These are phyloP conservation scores for Spinellus fusiger DNA, from an alignment of 192 early-diverging fungal species.

Conservation along the genomic window DNA sequence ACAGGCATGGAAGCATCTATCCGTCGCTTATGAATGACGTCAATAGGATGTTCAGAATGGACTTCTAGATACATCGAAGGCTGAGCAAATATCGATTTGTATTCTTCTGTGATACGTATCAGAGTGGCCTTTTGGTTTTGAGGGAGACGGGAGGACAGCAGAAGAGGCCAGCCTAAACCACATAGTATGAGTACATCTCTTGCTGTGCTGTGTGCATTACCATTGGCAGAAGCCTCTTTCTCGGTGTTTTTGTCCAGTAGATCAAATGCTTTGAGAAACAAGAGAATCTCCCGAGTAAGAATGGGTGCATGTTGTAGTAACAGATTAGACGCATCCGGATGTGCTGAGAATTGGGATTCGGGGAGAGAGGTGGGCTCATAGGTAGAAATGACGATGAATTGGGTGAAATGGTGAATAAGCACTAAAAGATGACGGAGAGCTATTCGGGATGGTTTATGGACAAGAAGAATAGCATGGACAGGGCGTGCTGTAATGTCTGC, in stretches of 20 bases:
- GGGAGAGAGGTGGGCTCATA: conserved; percentile 2
- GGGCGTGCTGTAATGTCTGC: conserved; percentile 8
- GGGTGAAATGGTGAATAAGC: conserved; percentile 20
- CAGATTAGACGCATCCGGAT: conserved; percentile 5
- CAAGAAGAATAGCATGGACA: conserved; percentile 18
- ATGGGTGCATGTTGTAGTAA: conserved; percentile 12
- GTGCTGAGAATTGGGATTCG: conserved; percentile 13
- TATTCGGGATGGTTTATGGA: conserved; percentile 19
- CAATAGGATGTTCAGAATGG: background rate
- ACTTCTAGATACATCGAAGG: conserved; percentile 2
- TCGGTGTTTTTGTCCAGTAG: background rate
- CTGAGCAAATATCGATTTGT: conserved; percentile 10
- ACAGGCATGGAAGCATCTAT: background rate
- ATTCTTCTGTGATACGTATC: conserved; percentile 2
- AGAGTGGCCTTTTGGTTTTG: background rate
- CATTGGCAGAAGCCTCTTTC: background rate
- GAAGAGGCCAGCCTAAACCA: background rate
- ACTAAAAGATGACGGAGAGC: conserved; percentile 13
- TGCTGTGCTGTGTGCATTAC: background rate
- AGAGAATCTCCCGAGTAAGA: conserved; percentile 14
- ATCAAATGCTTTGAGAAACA: conserved; percentile 18
- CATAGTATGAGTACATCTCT: background rate
- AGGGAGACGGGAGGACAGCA: background rate
- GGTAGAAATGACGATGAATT: background rate
- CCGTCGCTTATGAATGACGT: conserved; percentile 6